Evolutionary conservation across 140 eudicot genomes (phyloP), one percentile per base, ranked within the genome.

Genomic region (Cichorium intybus): DNA sequence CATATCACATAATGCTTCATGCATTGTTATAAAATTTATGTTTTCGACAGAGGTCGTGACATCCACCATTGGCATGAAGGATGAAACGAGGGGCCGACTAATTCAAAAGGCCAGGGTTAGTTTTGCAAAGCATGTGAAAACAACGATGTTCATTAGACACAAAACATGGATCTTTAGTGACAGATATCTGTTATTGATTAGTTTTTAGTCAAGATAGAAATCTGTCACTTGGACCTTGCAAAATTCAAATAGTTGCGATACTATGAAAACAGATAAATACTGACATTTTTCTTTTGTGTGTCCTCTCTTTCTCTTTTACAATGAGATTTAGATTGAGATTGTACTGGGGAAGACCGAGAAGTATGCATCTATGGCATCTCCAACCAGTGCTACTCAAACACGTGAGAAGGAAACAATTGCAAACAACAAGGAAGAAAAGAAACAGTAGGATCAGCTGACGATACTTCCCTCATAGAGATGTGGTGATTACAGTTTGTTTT

Each of bases 101-200:
- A 83, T 90, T 75, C 97, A 90, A 69, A 90, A 90, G 79, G 95
- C 97, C 28, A 77, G 87, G 89, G 97, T 90, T 21, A 69, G 89
- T 59, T 41, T 35, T 48, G 33, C 15, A 24, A 55, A 45, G 10
- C 22, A 55, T 22, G 49, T 43, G 2, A 14, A 12, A 43, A 43
- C 49, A 14, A 43, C 4, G 49, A 43, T 43, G 20, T 15, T 43
- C 49, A 15, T 39, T 43, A 43, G 18, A 4, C 49, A 43, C 4
- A 43, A 43, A 43, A 43, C 17, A 14, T 0, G 18, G 49, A 2
- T 15, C 49, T 14, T 43, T 43, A 43, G 18, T 14, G 49, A 15
- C 49, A 7, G 49, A 43, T 9, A 43, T 14, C 0, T 43, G 18
- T 43, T 2, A n/a, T 7, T 31, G 6, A 31, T 31, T 31, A 37